phyloP scores from a whole-genome alignment of 768 basidiomycete genomes.

The Podaxis carcinomalis region DNA sequence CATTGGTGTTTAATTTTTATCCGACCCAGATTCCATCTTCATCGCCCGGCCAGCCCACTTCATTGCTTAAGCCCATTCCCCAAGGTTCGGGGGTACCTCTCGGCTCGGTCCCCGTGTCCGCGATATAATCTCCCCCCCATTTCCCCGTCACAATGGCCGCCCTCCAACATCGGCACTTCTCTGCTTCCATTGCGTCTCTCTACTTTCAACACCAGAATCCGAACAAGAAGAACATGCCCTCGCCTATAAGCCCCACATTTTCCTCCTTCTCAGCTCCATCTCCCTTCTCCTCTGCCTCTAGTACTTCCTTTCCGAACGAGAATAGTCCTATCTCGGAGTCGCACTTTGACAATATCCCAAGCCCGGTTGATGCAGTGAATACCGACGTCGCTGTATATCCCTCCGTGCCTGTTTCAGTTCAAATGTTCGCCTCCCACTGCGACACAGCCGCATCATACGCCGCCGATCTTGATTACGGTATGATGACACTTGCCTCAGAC shows the following conservation, averaged over 20 bases:
- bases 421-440: slow-evolving; percentile 14
- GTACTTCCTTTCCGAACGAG: slow-evolving; percentile 14
- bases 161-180: slow-evolving; percentile 12
- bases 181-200: slow-evolving; percentile 8
- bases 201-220: slow-evolving; percentile 9
- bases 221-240: slow-evolving; percentile 16
- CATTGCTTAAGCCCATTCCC: background rate
- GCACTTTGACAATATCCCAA: slow-evolving; percentile 23
- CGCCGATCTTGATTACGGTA: slow-evolving; percentile 16
- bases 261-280: slow-evolving; percentile 33
- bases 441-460: slow-evolving; percentile 13
- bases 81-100: background rate
- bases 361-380: slow-evolving; percentile 13
- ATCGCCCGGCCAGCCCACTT: background rate
- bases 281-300: slow-evolving; percentile 26
- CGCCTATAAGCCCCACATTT: slow-evolving; percentile 31
- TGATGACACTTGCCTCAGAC: slow-evolving; percentile 9
- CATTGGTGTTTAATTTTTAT: background rate
- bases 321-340: slow-evolving; percentile 36
- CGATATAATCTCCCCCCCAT: slow-evolving; percentile 7
- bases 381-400: slow-evolving; percentile 8
- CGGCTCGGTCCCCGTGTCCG: background rate
- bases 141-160: slow-evolving; percentile 7
- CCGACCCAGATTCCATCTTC: slow-evolving; percentile 8
- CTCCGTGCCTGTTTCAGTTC: slow-evolving; percentile 15